Conservation (phyloP, 1,284 basidiomycete species). For the Flammula alnicola region DNA sequence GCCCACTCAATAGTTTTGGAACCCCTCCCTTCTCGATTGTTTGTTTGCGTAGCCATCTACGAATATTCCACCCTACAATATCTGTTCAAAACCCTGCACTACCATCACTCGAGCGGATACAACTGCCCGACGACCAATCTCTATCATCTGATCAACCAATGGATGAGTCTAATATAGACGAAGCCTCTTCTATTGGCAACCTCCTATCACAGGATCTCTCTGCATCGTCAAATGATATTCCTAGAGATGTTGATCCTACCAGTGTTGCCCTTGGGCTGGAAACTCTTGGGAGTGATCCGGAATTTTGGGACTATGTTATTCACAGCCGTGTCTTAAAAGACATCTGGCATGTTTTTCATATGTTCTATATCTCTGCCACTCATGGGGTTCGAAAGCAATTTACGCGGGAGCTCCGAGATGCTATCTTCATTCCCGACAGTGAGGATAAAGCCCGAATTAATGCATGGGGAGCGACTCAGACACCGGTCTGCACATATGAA, state of each 20-base stretch:
- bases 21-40: constrained; percentile 9
- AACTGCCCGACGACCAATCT: no score
- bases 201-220: neutral
- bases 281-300: constrained; percentile 28
- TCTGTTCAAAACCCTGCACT: no score
- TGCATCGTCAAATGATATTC: no score
- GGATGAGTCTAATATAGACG: no score
- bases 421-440: constrained; percentile 34
- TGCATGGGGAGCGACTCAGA: constrained; percentile 26
- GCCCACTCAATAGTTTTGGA: constrained; percentile 10
- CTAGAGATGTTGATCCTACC: no score
- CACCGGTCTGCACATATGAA: constrained; percentile 25
- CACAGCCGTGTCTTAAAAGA: constrained; percentile 34
- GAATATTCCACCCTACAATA: no score
- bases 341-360: constrained; percentile 36
- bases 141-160: no score
- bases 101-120: no score
- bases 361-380: constrained; percentile 32
- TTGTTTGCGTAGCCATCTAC: constrained; percentile 13
- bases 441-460: constrained; percentile 29
- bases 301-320: constrained; percentile 25
- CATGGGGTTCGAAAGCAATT: constrained; percentile 36
- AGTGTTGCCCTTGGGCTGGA: constrained; percentile 31
- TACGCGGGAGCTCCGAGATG: constrained; percentile 32
- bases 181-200: no score